Conservation (phyloP, 805 yeast genomes). For the Wickerhamiella spandovensis region DNA sequence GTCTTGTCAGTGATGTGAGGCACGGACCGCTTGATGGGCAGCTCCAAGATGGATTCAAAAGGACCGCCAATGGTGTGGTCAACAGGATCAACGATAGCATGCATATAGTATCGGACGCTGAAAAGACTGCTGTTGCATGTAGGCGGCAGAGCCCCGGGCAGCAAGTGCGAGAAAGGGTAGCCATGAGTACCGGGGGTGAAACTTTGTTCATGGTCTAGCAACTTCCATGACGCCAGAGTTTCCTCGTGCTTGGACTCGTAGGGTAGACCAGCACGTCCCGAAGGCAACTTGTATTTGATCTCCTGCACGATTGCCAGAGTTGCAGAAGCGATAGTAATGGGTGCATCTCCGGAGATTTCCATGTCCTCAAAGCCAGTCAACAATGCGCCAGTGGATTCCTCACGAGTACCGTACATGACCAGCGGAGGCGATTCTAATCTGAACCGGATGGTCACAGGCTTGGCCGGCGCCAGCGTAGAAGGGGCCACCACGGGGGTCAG, state of each 20-base stretch:
- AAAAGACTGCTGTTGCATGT: slow-evolving; percentile 49
- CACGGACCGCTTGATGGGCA: slow-evolving; percentile 64
- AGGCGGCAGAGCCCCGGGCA: slow-evolving; percentile 84
- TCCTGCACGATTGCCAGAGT: slow-evolving; percentile 46
- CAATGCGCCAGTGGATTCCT: slow-evolving; percentile 73
- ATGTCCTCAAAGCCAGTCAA: slow-evolving; percentile 66
- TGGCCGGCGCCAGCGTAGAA: background rate
- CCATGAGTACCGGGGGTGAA: slow-evolving; percentile 56
- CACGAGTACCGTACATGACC: slow-evolving; percentile 64
- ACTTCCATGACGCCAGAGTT: slow-evolving; percentile 80
- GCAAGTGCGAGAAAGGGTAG: slow-evolving; percentile 79
- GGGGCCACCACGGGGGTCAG: background rate
- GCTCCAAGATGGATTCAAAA: slow-evolving; percentile 8
- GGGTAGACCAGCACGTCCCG: slow-evolving; percentile 12
- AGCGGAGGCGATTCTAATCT: slow-evolving; percentile 80
- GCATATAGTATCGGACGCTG: slow-evolving; percentile 56
- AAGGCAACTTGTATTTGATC: slow-evolving; percentile 25
- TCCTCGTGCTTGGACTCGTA: slow-evolving; percentile 21
- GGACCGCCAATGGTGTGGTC: slow-evolving; percentile 3
- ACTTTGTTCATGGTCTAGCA: slow-evolving; percentile 40
- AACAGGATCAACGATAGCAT: slow-evolving; percentile 34
- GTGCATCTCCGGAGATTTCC: slow-evolving; percentile 33
- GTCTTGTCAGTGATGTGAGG: slow-evolving; percentile 72
- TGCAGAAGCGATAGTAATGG: slow-evolving; percentile 38
- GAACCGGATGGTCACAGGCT: slow-evolving; percentile 5